Conservation (phyloP, 495 filamentous ascomycete genomes). For the Penicillium coprophilum region DNA sequence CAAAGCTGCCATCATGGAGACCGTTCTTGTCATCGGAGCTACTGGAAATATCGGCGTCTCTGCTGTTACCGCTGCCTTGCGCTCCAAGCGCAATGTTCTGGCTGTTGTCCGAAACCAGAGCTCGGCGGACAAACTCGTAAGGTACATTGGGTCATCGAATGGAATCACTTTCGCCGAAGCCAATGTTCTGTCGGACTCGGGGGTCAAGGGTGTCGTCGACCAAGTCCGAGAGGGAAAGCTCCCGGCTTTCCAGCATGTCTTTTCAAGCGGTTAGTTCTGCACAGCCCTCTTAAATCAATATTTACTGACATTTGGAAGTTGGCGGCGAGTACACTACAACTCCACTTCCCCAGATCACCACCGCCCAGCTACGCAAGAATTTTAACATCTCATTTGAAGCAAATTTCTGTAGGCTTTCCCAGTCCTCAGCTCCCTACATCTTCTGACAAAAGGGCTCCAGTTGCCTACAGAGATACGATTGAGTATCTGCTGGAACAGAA, state of each 20-base stretch:
- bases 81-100: slow-evolving; percentile 32
- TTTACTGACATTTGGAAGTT: slow-evolving; percentile 16
- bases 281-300: background rate
- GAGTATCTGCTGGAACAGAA: slow-evolving; percentile 40
- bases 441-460: slow-evolving; percentile 18
- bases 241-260: slow-evolving; percentile 44
- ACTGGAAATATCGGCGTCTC: slow-evolving; percentile 45
- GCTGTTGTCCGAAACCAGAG: slow-evolving; percentile 42
- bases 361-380: slow-evolving; percentile 25
- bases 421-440: background rate
- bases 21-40: slow-evolving; percentile 41
- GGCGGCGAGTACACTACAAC: slow-evolving; percentile 31
- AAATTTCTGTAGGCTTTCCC: slow-evolving; percentile 37
- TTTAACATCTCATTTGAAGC: slow-evolving; percentile 37
- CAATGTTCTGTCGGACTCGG: slow-evolving; percentile 31
- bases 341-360: slow-evolving; percentile 29
- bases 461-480: slow-evolving; percentile 42
- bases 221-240: slow-evolving; percentile 37
- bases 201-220: slow-evolving; percentile 38
- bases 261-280: slow-evolving; percentile 30
- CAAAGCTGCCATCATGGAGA: slow-evolving; percentile 25
- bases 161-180: slow-evolving; percentile 38
- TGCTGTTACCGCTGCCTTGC: slow-evolving; percentile 32
- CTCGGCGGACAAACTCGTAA: slow-evolving; percentile 38
- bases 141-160: slow-evolving; percentile 32